Conservation (phyloP, 768 basidiomycete genomes). For the Boletus rubroflammeus region DNA sequence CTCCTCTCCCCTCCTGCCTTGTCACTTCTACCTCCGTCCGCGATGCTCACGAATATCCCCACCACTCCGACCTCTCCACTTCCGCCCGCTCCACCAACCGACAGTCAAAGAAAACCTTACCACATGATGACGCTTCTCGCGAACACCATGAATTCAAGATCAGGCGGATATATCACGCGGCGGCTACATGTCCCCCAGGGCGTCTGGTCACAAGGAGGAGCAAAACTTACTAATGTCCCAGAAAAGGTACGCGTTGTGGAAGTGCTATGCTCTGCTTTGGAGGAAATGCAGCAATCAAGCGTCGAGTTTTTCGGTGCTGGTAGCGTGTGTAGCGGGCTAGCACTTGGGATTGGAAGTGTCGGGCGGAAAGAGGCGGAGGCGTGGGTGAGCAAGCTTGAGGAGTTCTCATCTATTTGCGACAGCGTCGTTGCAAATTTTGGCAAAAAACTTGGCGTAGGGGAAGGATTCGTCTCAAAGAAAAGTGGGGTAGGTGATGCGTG, state of each 20-base stretch:
- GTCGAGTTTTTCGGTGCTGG: constrained; percentile 75
- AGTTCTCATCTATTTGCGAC: constrained; percentile 76
- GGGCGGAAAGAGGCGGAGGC: constrained; percentile 74
- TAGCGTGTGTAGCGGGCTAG: constrained; percentile 70
- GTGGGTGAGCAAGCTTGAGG: constrained; percentile 76
- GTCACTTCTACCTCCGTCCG: constrained; percentile 43
- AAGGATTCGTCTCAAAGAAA: constrained; percentile 83
- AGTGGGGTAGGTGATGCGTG: constrained; percentile 44
- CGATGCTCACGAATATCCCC: constrained; percentile 55
- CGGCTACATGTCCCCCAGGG: constrained; percentile 84
- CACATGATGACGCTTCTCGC: constrained; percentile 83
- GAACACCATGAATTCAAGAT: constrained; percentile 71
- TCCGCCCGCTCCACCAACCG: constrained; percentile 66
- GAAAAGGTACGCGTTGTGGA: constrained; percentile 87
- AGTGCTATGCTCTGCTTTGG: constrained; percentile 72
- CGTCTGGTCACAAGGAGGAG: constrained; percentile 89
- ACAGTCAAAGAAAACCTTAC: constrained; percentile 80
- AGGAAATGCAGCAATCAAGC: constrained; percentile 71
- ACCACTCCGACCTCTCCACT: constrained; percentile 77
- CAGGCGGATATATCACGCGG: constrained; percentile 87
- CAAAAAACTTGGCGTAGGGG: constrained; percentile 85
- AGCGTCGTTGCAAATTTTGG: constrained; percentile 77
- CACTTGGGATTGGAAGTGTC: constrained; percentile 71
- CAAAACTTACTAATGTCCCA: constrained; percentile 73
- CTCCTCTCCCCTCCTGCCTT: constrained; percentile 38